phyloP scores from a whole-genome alignment of 1,139 yeast species.

The Geotrichum macrosporum region DNA sequence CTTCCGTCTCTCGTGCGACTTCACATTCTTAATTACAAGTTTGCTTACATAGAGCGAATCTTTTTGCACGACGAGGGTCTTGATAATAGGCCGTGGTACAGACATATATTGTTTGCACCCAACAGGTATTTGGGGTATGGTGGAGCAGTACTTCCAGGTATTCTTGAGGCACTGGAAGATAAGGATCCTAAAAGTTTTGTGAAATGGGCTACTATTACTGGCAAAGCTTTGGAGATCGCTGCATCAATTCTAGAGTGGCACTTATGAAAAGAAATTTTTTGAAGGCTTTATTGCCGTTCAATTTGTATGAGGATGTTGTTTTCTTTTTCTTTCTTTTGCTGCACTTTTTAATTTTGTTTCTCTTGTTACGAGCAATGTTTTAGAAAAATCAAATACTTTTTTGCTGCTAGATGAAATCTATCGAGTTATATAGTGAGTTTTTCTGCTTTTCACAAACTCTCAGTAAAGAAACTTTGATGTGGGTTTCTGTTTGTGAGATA shows the following conservation, averaged over 20 bases:
- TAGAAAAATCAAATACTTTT: no score
- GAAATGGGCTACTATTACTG: constrained; percentile 9
- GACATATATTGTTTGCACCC: constrained; percentile 77
- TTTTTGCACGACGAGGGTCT: constrained; percentile 64
- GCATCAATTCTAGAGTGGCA: neutral
- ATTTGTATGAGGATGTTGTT: no score
- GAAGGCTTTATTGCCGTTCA: no score
- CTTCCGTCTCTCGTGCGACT: constrained; percentile 30
- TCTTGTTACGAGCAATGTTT: neutral
- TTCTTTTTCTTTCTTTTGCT: neutral
- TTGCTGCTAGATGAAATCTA: neutral
- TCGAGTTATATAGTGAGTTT: no score
- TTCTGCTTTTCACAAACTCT: constrained; percentile 4
- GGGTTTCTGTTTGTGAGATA: constrained; percentile 7
- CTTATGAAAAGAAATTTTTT: no score
- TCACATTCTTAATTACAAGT: constrained; percentile 36
- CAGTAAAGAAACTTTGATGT: constrained; percentile 14
- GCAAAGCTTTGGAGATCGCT: constrained; percentile 5
- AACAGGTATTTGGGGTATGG: constrained; percentile 85
- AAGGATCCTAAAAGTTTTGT: constrained; percentile 4
- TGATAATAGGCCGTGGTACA: constrained; percentile 72
- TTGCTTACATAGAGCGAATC: constrained; percentile 49
- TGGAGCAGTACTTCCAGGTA: constrained; percentile 76
- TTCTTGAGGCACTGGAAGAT: constrained; percentile 76
- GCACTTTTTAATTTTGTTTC: neutral